A percentile compares a stretch with the other conserved stretches of the same genome.
These are phyloP conservation scores for Colletotrichum eleusines DNA, from an alignment of 2,329 filamentous ascomycete species.

Conservation along the genomic window DNA sequence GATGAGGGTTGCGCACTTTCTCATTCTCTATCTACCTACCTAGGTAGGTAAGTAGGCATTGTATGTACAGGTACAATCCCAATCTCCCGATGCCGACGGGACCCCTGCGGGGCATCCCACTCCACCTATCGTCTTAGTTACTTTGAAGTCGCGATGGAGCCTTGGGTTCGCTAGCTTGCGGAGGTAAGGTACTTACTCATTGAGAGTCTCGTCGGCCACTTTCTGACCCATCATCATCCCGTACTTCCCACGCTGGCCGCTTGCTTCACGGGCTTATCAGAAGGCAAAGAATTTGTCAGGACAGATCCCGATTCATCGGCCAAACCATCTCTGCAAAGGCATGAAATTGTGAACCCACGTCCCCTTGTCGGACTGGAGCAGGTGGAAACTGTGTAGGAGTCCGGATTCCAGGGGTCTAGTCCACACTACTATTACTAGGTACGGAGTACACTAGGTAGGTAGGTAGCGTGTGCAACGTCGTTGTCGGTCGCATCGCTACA, in stretches of 20 bases:
- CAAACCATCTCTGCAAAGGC: conserved; percentile 24
- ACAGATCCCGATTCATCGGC: not conserved
- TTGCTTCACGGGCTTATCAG: not conserved
- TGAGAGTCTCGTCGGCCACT: not conserved
- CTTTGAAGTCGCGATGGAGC: not conserved
- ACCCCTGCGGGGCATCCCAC: conserved; percentile 4
- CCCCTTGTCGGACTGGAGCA: conserved; percentile 11
- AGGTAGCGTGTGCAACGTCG: conserved; percentile 22
- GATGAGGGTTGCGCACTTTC: conserved; percentile 17
- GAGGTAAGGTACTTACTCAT: not conserved
- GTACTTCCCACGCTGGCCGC: not conserved
- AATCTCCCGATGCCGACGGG: not conserved
- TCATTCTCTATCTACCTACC: conserved; percentile 1
- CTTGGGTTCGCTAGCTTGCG: not conserved
- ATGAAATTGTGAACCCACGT: conserved; percentile 21
- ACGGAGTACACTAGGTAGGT: too few relatives aligned
- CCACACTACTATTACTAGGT: not conserved
- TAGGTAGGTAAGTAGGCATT: too few relatives aligned
- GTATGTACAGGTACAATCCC: too few relatives aligned
- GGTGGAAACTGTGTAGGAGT: conserved; percentile 17
- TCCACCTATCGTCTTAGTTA: conserved; percentile 18
- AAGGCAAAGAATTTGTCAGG: not conserved
- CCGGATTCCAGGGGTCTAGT: conserved; percentile 15
- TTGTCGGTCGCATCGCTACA: conserved; percentile 28
- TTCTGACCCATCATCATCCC: not conserved